phyloP scores from a whole-genome alignment of 2,329 filamentous ascomycete species.

The Hirsutella rhossiliensis region DNA sequence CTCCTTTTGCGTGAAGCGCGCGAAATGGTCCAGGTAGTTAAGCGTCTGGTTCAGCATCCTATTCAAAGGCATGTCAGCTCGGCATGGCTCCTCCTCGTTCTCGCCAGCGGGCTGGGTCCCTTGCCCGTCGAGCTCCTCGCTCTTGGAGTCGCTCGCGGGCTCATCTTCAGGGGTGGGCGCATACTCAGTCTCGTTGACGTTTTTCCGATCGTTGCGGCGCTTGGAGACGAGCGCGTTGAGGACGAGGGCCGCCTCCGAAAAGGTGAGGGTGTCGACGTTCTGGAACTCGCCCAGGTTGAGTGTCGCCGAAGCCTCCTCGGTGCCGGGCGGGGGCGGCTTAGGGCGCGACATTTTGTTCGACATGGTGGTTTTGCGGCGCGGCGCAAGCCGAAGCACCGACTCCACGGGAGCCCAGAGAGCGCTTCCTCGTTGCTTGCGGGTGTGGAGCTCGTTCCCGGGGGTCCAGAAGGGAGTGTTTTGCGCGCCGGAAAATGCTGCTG shows the following conservation, averaged over 20 bases:
- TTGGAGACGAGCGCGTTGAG: slow-evolving; percentile 82
- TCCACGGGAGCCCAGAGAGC: neutral
- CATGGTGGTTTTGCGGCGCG: slow-evolving; percentile 12
- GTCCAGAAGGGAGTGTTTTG: too few relatives aligned
- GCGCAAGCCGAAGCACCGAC: neutral
- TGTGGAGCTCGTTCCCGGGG: too few relatives aligned
- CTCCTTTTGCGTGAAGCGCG: slow-evolving; percentile 89
- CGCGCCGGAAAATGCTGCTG: too few relatives aligned
- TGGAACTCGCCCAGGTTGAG: slow-evolving; percentile 91
- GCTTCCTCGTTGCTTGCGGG: too few relatives aligned
- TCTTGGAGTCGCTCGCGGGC: too few relatives aligned
- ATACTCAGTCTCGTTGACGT: slow-evolving; percentile 75
- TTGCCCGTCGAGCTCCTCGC: neutral
- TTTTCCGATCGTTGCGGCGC: slow-evolving; percentile 66
- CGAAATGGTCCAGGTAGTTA: slow-evolving; percentile 88
- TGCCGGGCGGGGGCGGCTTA: slow-evolving; percentile 58
- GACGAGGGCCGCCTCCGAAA: slow-evolving; percentile 84
- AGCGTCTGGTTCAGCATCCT: slow-evolving; percentile 78
- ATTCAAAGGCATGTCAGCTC: slow-evolving; percentile 3
- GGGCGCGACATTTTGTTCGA: slow-evolving; percentile 46
- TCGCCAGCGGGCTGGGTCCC: neutral
- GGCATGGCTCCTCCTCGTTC: neutral
- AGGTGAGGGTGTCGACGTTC: slow-evolving; percentile 78
- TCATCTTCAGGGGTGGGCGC: slow-evolving; percentile 16
- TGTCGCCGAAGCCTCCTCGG: slow-evolving; percentile 74